Evolutionary conservation across 306 rosid genomes (phyloP).

Genomic region (Sechiopsis laciniata): DNA sequence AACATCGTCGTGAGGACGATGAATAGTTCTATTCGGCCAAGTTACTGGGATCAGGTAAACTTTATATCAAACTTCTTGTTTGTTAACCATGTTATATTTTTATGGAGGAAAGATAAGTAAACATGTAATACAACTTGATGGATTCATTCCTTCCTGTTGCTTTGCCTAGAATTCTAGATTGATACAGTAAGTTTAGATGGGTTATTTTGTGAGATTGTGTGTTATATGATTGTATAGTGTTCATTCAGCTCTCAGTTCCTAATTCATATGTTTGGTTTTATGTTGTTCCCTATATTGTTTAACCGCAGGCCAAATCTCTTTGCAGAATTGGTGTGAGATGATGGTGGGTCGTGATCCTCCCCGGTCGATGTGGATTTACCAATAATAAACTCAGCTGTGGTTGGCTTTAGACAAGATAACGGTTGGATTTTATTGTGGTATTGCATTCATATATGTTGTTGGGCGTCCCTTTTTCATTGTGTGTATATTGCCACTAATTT

Average conservation of each 20-base stretch:
- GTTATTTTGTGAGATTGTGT: not conserved
- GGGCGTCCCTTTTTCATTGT: not conserved
- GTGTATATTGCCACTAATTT: not conserved
- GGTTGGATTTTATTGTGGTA: not conserved
- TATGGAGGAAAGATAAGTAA: not conserved
- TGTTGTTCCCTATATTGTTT: slow-evolving; percentile 5
- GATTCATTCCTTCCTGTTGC: not conserved
- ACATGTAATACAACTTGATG: not conserved
- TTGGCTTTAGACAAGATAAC: not conserved
- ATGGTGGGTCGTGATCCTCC: not conserved
- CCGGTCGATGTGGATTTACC: not conserved
- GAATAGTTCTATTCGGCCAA: slow-evolving; percentile 29
- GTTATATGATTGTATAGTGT: not conserved
- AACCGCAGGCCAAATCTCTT: not conserved
- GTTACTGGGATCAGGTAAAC: not conserved
- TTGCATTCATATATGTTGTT: not conserved
- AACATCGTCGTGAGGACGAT: slow-evolving; percentile 36
- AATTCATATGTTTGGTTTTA: not conserved
- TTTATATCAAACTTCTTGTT: not conserved
- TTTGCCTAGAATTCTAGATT: not conserved
- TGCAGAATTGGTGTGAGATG: not conserved
- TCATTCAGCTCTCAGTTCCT: not conserved
- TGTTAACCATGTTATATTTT: not conserved
- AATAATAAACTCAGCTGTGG: not conserved
- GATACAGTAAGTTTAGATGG: not conserved